Evolutionary conservation across 1,139 yeast genomes (phyloP).

Genomic region (Scheffersomyces segobiensis): DNA sequence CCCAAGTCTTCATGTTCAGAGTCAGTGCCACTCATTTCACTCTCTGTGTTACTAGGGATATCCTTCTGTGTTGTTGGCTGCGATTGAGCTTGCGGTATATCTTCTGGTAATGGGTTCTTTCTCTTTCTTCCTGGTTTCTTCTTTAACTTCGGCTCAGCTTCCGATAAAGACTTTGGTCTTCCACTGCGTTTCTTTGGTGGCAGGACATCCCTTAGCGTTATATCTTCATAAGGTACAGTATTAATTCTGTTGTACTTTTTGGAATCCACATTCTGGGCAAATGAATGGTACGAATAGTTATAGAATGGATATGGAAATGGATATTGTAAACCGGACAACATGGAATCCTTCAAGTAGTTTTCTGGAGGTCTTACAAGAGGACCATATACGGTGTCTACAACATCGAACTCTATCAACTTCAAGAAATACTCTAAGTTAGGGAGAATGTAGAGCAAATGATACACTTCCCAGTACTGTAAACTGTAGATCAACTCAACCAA

Average conservation of each 20-base stretch:
- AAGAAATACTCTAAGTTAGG: constrained; percentile 38
- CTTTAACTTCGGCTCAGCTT: background rate
- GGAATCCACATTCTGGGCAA: constrained; percentile 28
- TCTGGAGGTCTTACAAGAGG: constrained; percentile 43
- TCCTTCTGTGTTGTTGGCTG: background rate
- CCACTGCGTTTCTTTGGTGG: constrained; percentile 1
- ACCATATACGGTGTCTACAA: constrained; percentile 40
- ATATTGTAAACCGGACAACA: constrained; percentile 46
- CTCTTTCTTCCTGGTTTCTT: background rate
- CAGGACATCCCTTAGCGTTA: constrained; percentile 21
- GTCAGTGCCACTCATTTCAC: background rate
- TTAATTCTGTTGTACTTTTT: constrained; percentile 28
- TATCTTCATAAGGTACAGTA: constrained; percentile 40
- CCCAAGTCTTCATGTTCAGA: background rate
- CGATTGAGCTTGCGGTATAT: background rate
- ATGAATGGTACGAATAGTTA: constrained; percentile 45
- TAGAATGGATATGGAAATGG: constrained; percentile 52
- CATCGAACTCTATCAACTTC: constrained; percentile 36
- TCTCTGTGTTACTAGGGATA: background rate
- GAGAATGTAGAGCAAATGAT: constrained; percentile 36
- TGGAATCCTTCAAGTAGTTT: constrained; percentile 34
- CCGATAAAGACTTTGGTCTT: constrained; percentile 1
- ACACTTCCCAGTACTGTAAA: constrained; percentile 48
- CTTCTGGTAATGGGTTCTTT: background rate
- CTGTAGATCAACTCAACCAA: constrained; percentile 41